Conservation (phyloP, 441 rosid species). For the Lepidium campestre region DNA sequence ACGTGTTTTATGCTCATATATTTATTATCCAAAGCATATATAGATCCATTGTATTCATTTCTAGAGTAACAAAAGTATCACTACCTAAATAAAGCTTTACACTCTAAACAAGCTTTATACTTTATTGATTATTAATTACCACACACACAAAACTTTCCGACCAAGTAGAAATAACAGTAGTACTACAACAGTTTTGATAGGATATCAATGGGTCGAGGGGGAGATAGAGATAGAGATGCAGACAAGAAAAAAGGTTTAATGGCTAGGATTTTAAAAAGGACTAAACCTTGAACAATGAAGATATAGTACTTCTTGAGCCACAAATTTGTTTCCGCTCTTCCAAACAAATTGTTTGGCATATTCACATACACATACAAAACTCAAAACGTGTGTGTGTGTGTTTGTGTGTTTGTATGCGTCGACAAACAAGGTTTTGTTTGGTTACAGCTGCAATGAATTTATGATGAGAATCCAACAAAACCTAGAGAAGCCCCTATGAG, state of each 20-base stretch:
- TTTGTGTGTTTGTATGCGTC: constrained; percentile 4
- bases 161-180: neutral
- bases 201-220: neutral
- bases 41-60: neutral
- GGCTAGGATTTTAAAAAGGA: constrained; percentile 1
- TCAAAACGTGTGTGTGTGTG: constrained; percentile 4
- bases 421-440: constrained; percentile 24
- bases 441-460: constrained; percentile 3
- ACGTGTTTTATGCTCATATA: constrained; percentile 18
- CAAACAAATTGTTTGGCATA: constrained; percentile 21
- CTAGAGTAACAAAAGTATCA: neutral
- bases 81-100: neutral
- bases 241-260: neutral
- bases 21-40: constrained; percentile 4
- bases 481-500: constrained; percentile 10
- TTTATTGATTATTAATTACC: constrained; percentile 5
- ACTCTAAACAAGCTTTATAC: neutral
- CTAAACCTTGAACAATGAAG: neutral
- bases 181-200: neutral
- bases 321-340: constrained; percentile 24
- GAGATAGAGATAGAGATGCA: neutral
- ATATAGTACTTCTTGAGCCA: constrained; percentile 16
- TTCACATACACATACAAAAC: constrained; percentile 13
- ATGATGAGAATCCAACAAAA: constrained; percentile 20
- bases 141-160: neutral